Evolutionary conservation across 208 protist genomes (phyloP), one percentile per base, ranked within the genome.

Genomic region (Lotmaria passim): DNA sequence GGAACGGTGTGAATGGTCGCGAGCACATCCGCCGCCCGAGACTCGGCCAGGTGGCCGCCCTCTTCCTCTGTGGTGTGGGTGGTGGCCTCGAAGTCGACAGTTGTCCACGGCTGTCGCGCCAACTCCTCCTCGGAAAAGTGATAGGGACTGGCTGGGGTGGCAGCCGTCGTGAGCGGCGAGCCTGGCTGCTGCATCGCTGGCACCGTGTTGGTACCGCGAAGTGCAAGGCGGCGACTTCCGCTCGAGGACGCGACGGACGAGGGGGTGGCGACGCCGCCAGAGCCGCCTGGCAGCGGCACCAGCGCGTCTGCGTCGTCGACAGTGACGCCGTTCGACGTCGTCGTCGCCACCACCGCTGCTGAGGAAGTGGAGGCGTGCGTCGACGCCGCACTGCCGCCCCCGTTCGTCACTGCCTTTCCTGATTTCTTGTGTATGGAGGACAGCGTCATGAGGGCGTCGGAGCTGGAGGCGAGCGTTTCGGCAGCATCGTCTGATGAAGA

Each of bases 1-100:
- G 68, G 72, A 11, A 73, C 53, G 5, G 82, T 87, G 73, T 64
- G 67, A 19, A 87, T 75, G 21, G 62, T 76, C 44, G 34, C 62
- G 12, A 77, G 33, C 31, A 72, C 82, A 58, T 57, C 51, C 17
- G 52, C 30, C 10, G 24, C 55, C n/a, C 38, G 30, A n/a, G n/a
- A n/a, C n/a, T n/a, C n/a, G 14, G 33, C 2, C 23, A 17, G 50
- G n/a, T 38, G 52, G 34, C 56, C 36, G 19, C 56, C 39, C 62
- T 58, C 39, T 56, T 58, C 63, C 56, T 52, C 53, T 24, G 56
- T 59, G 30, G 62, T 70, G 55, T 69, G 56, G 8, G 48, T 58
- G 3, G 63, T 56, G 21, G 55, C 41, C 21, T 65, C 71, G 5
- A 23, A 17, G 12, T 55, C 71, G 7, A 46, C n/a, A n/a, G n/a